Evolutionary conservation across 495 filamentous ascomycete genomes (phyloP), one percentile per base, ranked within the genome.

Genomic region (Parmelia sp.): DNA sequence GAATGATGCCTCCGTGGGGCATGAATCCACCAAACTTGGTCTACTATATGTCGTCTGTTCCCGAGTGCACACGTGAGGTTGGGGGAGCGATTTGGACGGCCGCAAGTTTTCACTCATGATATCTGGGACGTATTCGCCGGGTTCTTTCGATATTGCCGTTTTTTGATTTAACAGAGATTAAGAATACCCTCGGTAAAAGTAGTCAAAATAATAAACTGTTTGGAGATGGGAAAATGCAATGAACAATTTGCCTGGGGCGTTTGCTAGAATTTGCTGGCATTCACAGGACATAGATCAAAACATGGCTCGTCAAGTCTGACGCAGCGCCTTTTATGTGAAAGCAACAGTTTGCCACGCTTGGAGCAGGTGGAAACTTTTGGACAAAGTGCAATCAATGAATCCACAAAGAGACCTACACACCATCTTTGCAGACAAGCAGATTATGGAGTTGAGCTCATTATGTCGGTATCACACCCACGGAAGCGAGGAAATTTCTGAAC

Each of bases 291-390:
- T 33, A 55, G 21, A 55, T 27, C 51, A 55, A 33, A 33, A 33
- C 51, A 17, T 33, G 5, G 19, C 21, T 55, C 27, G 51, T 33
- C 2, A 15, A 29, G 14, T 33, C 21, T 55, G 29, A 33, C 9
- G 51, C 29, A 33, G 8, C 27, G 27, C 7, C 51, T 31, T 33
- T 55, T 33, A 55, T 33, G 51, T 33, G 51, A 55, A 55, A 33
- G 51, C 21, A 33, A 55, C 25, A 55, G 17, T 55, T 55, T 55
- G 51, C 51, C 29, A 55, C 51, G 51, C 51, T 55, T n/a, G 29
- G 15, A 55, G 29, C 15, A 33, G 21, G 15, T 55, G 29, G 29
- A 55, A 55, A 55, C 29, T 33, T 31, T 14, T 53, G 31, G 51
- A 29, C 4, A 9, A 2, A 21, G 29, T 21, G 51, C 51, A 55